Conservation (phyloP, 208 protist species). For the Strigomonas culicis region DNA sequence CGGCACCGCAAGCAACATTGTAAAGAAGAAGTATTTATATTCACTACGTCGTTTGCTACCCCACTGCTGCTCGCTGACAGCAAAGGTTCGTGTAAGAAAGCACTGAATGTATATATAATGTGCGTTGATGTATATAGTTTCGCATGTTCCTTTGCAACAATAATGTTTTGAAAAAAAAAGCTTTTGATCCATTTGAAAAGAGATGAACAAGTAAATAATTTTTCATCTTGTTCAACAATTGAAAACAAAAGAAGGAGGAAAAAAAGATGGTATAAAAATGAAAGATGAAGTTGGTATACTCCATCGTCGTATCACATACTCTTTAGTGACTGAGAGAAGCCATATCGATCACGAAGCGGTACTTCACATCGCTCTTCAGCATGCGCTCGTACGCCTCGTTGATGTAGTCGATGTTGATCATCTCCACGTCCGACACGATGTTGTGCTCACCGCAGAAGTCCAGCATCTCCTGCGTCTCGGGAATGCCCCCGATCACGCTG, state of each 20-base stretch:
- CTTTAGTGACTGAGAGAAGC: constrained; percentile 27
- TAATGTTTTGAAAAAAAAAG: background rate
- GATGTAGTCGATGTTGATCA: constrained; percentile 65
- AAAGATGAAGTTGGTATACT: constrained; percentile 1
- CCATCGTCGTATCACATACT: constrained; percentile 7
- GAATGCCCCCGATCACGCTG: constrained; percentile 60
- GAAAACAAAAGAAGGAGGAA: constrained; percentile 13
- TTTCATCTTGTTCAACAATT: background rate
- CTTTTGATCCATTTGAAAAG: background rate
- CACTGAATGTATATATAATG: background rate
- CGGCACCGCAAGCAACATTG: background rate
- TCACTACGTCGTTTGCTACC: too few species aligned
- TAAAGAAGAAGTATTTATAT: background rate
- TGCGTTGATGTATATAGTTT: background rate
- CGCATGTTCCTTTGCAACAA: background rate
- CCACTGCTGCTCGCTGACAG: background rate
- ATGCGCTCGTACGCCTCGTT: constrained; percentile 74
- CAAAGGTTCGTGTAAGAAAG: background rate
- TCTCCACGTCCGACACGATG: constrained; percentile 60
- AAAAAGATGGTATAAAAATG: constrained; percentile 18
- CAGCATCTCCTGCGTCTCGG: constrained; percentile 83
- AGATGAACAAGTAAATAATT: background rate
- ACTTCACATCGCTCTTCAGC: constrained; percentile 62
- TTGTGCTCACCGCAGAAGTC: constrained; percentile 78
- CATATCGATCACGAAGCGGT: constrained; percentile 82